Percentiles rank a stretch among this genome's conserved stretches.
These are phyloP conservation scores for Candida rishiriensis DNA, from an alignment of 805 yeast genomes.

Conservation along the genomic window DNA sequence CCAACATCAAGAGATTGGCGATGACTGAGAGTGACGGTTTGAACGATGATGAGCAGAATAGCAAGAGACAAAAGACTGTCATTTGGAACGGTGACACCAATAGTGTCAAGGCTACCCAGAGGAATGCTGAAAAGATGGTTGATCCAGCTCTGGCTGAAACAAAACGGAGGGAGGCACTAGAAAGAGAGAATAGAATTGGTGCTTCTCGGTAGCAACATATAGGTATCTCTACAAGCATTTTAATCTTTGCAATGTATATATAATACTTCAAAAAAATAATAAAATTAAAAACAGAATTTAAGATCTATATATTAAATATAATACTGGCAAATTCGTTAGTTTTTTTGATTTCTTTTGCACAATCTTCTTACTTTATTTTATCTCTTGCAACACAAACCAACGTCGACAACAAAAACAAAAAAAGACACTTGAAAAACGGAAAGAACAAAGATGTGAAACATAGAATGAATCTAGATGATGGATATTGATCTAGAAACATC, in stretches of 20 bases:
- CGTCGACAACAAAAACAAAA: background rate
- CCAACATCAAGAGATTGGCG: conserved; percentile 47
- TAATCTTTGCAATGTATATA: background rate
- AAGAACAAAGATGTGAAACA: background rate
- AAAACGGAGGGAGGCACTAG: conserved; percentile 16
- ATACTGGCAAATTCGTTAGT: conserved; percentile 1
- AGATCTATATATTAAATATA: conserved; percentile 3
- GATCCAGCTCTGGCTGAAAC: conserved; percentile 23
- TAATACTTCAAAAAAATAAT: conserved; percentile 2
- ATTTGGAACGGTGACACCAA: conserved; percentile 33
- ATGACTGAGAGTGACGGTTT: conserved; percentile 10
- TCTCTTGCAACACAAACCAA: too few species aligned
- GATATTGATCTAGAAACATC: too few species aligned
- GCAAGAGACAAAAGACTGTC: conserved; percentile 24
- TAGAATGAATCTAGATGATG: too few species aligned
- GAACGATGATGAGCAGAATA: conserved; percentile 5
- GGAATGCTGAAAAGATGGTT: conserved; percentile 13
- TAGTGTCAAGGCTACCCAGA: conserved; percentile 21
- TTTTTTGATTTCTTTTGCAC: conserved; percentile 2
- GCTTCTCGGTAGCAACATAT: conserved; percentile 2
- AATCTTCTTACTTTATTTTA: conserved; percentile 1
- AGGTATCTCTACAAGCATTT: too few species aligned
- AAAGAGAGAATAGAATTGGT: conserved; percentile 16
- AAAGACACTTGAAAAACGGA: background rate
- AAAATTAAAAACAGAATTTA: conserved; percentile 14